A percentile compares a stretch with the other conserved stretches of the same genome.
phyloP scores from a whole-genome alignment of 2,329 filamentous ascomycete species.

The Diaporthe citri region DNA sequence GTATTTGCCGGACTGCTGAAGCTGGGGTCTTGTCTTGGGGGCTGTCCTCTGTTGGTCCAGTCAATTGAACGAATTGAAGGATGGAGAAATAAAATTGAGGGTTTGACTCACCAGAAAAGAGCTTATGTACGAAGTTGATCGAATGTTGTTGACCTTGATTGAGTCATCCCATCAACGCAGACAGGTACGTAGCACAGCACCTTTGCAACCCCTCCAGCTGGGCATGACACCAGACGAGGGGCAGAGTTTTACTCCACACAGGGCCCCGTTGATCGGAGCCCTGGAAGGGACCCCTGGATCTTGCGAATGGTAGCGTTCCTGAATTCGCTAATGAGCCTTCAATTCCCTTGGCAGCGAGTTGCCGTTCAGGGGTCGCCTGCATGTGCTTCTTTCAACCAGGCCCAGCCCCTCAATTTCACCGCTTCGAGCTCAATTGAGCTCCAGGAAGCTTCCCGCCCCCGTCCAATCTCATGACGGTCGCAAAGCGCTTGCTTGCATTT shows the following conservation, averaged over 20 bases:
- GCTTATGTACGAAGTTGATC: constrained; percentile 6
- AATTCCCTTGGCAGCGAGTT: constrained; percentile 14
- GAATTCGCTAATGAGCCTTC: constrained; percentile 2
- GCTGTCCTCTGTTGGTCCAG: constrained; percentile 1
- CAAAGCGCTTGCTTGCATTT: constrained; percentile 14
- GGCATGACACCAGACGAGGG: constrained; percentile 26
- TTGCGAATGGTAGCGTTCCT: constrained; percentile 17
- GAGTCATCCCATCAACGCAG: constrained; percentile 8
- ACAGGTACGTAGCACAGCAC: background rate
- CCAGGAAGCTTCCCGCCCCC: constrained; percentile 14
- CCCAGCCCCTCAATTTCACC: constrained; percentile 41
- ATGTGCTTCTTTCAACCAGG: constrained; percentile 1
- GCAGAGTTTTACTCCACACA: constrained; percentile 35
- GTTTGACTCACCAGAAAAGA: constrained; percentile 24
- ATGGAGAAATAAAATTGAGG: background rate
- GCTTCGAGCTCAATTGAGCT: constrained; percentile 26
- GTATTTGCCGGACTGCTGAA: background rate
- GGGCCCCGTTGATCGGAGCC: constrained; percentile 31
- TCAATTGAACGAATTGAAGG: constrained; percentile 30
- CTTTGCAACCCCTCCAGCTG: constrained; percentile 2
- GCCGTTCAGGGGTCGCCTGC: constrained; percentile 36
- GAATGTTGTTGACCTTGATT: constrained; percentile 30
- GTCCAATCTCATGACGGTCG: constrained; percentile 29
- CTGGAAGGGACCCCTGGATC: constrained; percentile 14
- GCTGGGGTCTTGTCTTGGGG: constrained; percentile 1